Evolutionary conservation across 2,329 filamentous ascomycete species (phyloP), one percentile per base, ranked within the genome.

Genomic region (Hortaea werneckii): DNA sequence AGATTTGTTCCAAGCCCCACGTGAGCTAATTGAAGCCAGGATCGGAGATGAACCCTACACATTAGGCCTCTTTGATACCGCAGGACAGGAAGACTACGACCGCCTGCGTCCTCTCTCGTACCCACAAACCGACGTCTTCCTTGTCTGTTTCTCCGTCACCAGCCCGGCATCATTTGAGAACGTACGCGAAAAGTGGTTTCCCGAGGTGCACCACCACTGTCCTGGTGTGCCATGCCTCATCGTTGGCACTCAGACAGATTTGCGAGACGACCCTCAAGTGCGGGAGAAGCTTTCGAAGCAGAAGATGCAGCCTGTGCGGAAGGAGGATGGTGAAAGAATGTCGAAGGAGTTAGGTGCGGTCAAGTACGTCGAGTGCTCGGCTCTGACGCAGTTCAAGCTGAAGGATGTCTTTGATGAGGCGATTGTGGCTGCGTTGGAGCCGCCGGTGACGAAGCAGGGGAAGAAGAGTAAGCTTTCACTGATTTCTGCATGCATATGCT

Each of bases 391-490:
- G 74, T 95, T 89, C 73, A 95, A 95, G 72, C 74, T 98, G 56
- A 98, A 98, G 77, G 92, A 96, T 64, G 92, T 98, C 13, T 98
- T 98, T 69, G 92, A 98, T 62, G 92, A 96, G 85, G 90, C 90
- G 28, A 96, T 96, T 60, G 90, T 96, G 54, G 90, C 90, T 53
- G 90, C 90, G 37, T 75, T 96, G 54, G 90, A 96, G 69, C 90
- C 90, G 38, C 85, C 86, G 20, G 76, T 80, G 49, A 81, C 82
- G 45, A 92, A 90, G 77, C 88, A 87, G 74, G 56, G 56, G 42
- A 61, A 65, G 59, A 60, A 45, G 37, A 30, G 55, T 60, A 47
- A 51, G 50, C 41, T 27, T 12, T 34, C 30, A 34, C 7, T n/a
- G 7, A 7, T 34, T 7, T n/a, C n/a, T 34, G 30, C 30, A n/a